Evolutionary conservation across 148 eudicot species (phyloP).

Genomic region (Simmondsia chinensis): DNA sequence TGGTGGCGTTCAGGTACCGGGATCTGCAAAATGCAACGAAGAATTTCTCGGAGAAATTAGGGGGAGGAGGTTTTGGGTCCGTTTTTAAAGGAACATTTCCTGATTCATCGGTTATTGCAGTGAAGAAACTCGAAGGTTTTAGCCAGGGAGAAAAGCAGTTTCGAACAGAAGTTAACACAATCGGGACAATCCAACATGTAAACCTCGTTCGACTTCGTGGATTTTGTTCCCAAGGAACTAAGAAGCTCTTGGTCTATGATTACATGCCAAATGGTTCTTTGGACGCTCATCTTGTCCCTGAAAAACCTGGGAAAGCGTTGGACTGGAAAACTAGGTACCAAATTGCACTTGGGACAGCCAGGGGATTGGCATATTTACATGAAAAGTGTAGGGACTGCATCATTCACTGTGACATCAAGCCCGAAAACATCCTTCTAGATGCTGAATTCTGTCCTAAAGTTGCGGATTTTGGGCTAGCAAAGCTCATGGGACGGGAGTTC

Average conservation of each 20-base stretch:
- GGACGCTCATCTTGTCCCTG: conserved; percentile 32
- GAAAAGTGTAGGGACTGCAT: conserved; percentile 54
- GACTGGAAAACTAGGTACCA: conserved; percentile 40
- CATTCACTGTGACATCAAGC: conserved; percentile 66
- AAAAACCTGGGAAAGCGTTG: conserved; percentile 10
- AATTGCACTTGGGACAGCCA: conserved; percentile 33
- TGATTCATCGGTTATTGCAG: conserved; percentile 43
- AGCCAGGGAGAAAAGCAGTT: conserved; percentile 59
- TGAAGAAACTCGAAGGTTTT: conserved; percentile 50
- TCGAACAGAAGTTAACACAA: conserved; percentile 55
- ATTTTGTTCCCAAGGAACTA: conserved; percentile 42
- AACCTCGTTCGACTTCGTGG: conserved; percentile 61
- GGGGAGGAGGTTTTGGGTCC: conserved; percentile 63
- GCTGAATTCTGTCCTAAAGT: conserved; percentile 36
- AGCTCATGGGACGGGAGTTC: conserved; percentile 59
- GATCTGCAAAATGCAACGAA: conserved; percentile 51
- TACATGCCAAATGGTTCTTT: conserved; percentile 51
- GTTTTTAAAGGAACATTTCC: conserved; percentile 54
- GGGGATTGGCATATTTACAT: conserved; percentile 35
- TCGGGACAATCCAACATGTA: conserved; percentile 60
- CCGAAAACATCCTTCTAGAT: conserved; percentile 54
- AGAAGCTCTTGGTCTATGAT: conserved; percentile 46
- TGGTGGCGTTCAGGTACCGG: conserved; percentile 35
- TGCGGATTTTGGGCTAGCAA: conserved; percentile 60
- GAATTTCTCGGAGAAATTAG: conserved; percentile 49